Evolutionary conservation across 139 green algal species (phyloP), one percentile per base, ranked within the genome.

Genomic region (Coelastrella sp.): DNA sequence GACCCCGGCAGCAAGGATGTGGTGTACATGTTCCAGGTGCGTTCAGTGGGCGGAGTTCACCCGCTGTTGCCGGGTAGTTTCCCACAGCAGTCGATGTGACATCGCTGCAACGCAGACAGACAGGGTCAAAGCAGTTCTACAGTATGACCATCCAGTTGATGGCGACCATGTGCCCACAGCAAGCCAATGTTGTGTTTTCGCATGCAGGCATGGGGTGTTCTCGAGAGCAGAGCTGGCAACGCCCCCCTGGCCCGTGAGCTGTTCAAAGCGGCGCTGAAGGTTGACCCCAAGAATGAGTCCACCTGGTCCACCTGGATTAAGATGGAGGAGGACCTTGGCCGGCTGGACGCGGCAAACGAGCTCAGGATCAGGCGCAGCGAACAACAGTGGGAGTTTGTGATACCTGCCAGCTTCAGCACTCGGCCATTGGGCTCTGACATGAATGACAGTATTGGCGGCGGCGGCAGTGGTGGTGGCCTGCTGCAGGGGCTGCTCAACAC

Each of bases 231-330:
- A 10, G 86, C 90, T 0, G 94, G 97, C 74, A 98, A 99, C 87
- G 59, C 91, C 4, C 35, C 85, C 35, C 87, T 98, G 14, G 97
- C 98, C 5, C 93, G 98, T 17, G 93, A 98, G 93, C 94, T 99
- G 20, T 99, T 98, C 94, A 98, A 98, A 91, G 97, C 96, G 27
- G 97, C 96, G 0, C 88, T 99, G 7, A 96, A 96, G 82, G 96
- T 95, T 6, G 94, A 98, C 94, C 94, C 97, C 27, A 93, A 94
- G 68, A 95, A 92, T 80, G 94, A 97, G 85, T 86, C 85, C 1
- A 93, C 93, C 15, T 98, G 96, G 97, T 79, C 94, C 65, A 94
- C 96, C 6, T 99, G 98, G 98, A 96, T 98, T 3, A 25, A 87
- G 19, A 96, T 99, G 97, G 98, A 99, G 94, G 95, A 98, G 87